phyloP scores from a whole-genome alignment of 495 filamentous ascomycete species.

The Neurospora pannonica region DNA sequence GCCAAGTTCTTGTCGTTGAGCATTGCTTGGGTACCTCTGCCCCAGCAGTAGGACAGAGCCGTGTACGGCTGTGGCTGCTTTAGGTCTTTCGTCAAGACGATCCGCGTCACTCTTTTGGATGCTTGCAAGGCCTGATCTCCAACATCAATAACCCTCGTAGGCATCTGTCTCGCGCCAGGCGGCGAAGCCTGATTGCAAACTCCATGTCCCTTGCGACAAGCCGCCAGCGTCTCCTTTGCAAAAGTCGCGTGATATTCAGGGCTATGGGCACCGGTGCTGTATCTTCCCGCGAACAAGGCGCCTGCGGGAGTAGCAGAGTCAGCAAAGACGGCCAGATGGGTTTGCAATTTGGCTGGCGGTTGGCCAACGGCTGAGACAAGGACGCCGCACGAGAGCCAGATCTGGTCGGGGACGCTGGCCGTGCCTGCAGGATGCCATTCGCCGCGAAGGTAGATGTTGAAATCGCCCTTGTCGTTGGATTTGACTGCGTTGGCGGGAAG shows the following conservation, averaged over 20 bases:
- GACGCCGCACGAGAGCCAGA: constrained; percentile 1
- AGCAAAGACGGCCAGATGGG: background rate
- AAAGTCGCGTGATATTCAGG: background rate
- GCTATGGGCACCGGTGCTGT: background rate
- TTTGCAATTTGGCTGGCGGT: background rate
- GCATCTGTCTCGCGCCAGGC: background rate
- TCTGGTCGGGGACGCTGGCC: background rate
- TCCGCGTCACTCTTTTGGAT: background rate
- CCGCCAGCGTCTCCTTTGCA: rapidly evolving
- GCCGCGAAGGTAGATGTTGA: background rate
- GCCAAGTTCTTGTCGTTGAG: background rate
- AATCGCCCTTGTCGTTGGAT: background rate
- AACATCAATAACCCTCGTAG: constrained; percentile 3
- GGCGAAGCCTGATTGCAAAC: background rate
- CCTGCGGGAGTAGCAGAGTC: background rate
- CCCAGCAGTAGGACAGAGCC: constrained; percentile 5
- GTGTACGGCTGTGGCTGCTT: background rate
- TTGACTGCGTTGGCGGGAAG: background rate
- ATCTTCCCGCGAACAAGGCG: background rate
- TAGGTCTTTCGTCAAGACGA: background rate
- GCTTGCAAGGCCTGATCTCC: background rate
- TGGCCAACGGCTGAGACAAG: background rate
- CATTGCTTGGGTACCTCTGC: background rate
- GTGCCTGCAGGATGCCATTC: background rate
- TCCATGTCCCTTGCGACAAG: background rate